A percentile compares a stretch with the other conserved stretches of the same genome.
These are phyloP conservation scores for Leccinum sublutescens DNA, from an alignment of 768 basidiomycete species.

Conservation along the genomic window DNA sequence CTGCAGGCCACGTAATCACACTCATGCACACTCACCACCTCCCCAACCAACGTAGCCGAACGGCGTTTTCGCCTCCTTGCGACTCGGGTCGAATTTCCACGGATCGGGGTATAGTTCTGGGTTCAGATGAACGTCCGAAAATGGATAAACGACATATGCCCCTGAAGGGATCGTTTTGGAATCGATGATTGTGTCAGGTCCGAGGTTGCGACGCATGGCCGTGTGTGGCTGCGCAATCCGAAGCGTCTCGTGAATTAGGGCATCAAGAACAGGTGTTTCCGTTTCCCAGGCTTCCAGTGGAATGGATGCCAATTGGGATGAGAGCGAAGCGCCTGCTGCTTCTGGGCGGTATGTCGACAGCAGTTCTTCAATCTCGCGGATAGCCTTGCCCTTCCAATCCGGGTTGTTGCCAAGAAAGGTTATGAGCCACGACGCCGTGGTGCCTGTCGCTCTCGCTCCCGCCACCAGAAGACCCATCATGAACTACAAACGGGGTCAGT, in stretches of 20 bases:
- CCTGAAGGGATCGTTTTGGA: conserved; percentile 70
- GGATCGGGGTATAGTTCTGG: conserved; percentile 71
- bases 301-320: conserved; percentile 52
- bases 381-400: conserved; percentile 64
- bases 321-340: conserved; percentile 32
- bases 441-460: conserved; percentile 78
- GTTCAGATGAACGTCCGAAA: conserved; percentile 77
- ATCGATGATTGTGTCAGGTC: conserved; percentile 67
- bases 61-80: conserved; percentile 48
- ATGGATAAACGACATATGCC: conserved; percentile 75
- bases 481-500: conserved; percentile 48
- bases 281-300: conserved; percentile 71
- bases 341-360: conserved; percentile 41
- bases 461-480: conserved; percentile 81
- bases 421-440: conserved; percentile 76
- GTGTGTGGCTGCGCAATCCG: conserved; percentile 77
- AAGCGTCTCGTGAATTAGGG: conserved; percentile 73
- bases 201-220: conserved; percentile 78
- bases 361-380: conserved; percentile 56
- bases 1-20: conserved; percentile 18
- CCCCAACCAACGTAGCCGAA: conserved; percentile 78
- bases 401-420: conserved; percentile 68
- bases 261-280: conserved; percentile 67
- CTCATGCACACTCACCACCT: conserved; percentile 53
- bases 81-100: conserved; percentile 70